phyloP scores from a whole-genome alignment of 2,329 filamentous ascomycete genomes.

The Fusarium liriodendri region DNA sequence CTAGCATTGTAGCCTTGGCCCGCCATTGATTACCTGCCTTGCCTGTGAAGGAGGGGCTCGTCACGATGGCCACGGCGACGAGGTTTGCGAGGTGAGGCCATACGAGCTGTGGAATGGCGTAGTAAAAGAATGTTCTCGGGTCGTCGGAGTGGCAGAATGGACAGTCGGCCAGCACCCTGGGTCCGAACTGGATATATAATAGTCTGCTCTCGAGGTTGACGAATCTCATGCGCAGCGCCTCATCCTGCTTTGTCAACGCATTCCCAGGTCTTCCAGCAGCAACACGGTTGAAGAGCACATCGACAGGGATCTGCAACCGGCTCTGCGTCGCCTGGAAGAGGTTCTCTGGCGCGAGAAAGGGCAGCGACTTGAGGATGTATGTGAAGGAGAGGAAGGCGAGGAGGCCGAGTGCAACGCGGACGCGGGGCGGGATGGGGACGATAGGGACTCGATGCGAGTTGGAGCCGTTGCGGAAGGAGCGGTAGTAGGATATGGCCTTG shows the following conservation, averaged over 20 bases:
- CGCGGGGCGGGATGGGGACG: conserved; percentile 64
- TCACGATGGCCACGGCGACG: conserved; percentile 76
- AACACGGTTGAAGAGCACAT: conserved; percentile 85
- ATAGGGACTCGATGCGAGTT: conserved; percentile 59
- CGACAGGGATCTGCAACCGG: conserved; percentile 85
- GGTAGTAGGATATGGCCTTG: conserved; percentile 73
- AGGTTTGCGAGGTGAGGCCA: conserved; percentile 86
- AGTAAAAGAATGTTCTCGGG: conserved; percentile 79
- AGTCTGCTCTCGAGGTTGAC: conserved; percentile 77
- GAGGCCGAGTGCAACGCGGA: conserved; percentile 68
- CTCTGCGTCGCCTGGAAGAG: conserved; percentile 82
- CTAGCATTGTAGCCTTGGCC: conserved; percentile 72
- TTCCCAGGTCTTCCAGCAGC: conserved; percentile 61
- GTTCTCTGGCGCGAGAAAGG: conserved; percentile 79
- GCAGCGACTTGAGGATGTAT: conserved; percentile 70
- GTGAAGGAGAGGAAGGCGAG: conserved; percentile 62
- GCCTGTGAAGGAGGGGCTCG: conserved; percentile 74
- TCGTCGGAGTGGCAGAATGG: conserved; percentile 84
- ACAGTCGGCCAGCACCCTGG: conserved; percentile 77
- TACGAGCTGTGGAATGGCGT: conserved; percentile 79
- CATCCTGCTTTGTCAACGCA: conserved; percentile 68
- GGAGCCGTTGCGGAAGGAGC: conserved; percentile 60
- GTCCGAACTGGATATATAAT: conserved; percentile 87
- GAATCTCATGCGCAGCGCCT: conserved; percentile 74
- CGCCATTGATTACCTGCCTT: conserved; percentile 76